A percentile compares a stretch with the other conserved stretches of the same genome.
Evolutionary conservation across 2,329 filamentous ascomycete species (phyloP).

Genomic region (Lachnellula occidentalis): DNA sequence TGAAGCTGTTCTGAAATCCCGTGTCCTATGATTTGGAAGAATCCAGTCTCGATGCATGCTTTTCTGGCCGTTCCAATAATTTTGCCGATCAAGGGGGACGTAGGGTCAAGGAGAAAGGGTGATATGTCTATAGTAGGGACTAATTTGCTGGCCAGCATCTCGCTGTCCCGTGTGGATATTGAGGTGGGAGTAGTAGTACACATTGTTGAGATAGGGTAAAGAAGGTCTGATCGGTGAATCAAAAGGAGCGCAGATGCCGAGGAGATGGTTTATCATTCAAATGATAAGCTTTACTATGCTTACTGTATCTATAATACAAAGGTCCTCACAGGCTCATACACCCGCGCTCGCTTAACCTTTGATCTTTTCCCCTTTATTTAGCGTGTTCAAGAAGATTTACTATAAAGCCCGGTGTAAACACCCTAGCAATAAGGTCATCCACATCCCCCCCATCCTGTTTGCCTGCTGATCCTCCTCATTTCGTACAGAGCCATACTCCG

Average conservation of each 20-base stretch:
- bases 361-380: neutral
- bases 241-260: neutral
- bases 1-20: slow-evolving; percentile 37
- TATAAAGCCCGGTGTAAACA: neutral
- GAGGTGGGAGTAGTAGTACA: neutral
- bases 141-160: neutral
- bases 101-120: slow-evolving; percentile 14
- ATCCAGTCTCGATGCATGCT: slow-evolving; percentile 43
- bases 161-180: neutral
- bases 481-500: neutral
- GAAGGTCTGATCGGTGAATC: neutral
- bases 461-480: neutral
- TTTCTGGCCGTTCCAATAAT: slow-evolving; percentile 35
- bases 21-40: slow-evolving; percentile 48
- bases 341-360: neutral
- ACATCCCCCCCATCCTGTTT: no score
- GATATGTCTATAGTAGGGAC: slow-evolving; percentile 23
- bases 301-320: neutral
- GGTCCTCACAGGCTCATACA: neutral
- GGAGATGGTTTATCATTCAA: neutral
- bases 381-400: neutral
- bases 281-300: neutral
- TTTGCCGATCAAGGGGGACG: slow-evolving; percentile 10
- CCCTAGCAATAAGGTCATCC: no score
- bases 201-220: neutral